A percentile compares a stretch with the other conserved stretches of the same genome.
phyloP scores from a whole-genome alignment of 2,329 filamentous ascomycete genomes.

The Xylaria sp. region DNA sequence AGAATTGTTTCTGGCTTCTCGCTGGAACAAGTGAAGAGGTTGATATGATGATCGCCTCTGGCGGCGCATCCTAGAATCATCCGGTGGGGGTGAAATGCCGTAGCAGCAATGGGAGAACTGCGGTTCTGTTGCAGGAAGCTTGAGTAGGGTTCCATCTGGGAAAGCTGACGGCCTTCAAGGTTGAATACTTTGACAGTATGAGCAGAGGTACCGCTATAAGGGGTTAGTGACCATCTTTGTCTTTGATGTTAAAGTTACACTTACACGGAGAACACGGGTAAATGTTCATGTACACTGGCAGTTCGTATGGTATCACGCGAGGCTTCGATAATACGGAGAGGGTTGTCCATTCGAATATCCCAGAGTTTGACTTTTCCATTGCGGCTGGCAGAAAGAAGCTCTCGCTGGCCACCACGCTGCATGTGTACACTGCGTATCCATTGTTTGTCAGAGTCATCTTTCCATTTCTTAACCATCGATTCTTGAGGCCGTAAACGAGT shows the following conservation, averaged over 20 bases:
- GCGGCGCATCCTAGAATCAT: constrained; percentile 91
- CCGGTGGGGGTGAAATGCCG: constrained; percentile 94
- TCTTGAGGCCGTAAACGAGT: constrained; percentile 85
- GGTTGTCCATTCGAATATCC: constrained; percentile 90
- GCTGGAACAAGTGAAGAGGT: constrained; percentile 80
- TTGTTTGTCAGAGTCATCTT: constrained; percentile 83
- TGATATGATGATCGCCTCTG: constrained; percentile 88
- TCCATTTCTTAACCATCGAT: constrained; percentile 96
- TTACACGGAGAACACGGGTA: constrained; percentile 94
- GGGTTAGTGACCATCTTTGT: constrained; percentile 45
- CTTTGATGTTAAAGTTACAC: constrained; percentile 51
- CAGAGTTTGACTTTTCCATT: constrained; percentile 95
- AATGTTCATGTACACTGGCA: constrained; percentile 92
- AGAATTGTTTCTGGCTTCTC: constrained; percentile 50
- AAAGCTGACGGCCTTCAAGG: constrained; percentile 81
- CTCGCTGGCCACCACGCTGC: constrained; percentile 92
- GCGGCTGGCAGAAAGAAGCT: constrained; percentile 88
- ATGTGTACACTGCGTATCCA: constrained; percentile 98
- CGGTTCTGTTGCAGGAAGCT: constrained; percentile 86
- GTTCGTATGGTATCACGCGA: constrained; percentile 84
- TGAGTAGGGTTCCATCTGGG: constrained; percentile 87
- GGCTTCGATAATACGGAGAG: constrained; percentile 77
- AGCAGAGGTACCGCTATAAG: constrained; percentile 80
- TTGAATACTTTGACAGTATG: constrained; percentile 95
- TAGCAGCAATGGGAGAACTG: constrained; percentile 83